These are phyloP conservation scores for Wallacemonas collosoma DNA, from an alignment of 208 protist species.

Conservation along the genomic window DNA sequence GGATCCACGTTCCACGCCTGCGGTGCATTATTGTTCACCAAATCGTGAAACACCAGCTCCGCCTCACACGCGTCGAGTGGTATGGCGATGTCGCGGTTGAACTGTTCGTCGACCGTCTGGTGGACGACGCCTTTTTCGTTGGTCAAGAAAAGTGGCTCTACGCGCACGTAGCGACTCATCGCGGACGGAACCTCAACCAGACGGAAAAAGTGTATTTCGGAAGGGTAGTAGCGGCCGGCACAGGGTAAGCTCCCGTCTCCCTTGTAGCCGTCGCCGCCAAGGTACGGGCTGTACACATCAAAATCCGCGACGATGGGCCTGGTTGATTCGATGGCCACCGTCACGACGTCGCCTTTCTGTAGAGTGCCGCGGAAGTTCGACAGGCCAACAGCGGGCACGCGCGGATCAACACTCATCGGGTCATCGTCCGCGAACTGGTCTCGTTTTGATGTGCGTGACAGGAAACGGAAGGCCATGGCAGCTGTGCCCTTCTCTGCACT, in stretches of 20 bases:
- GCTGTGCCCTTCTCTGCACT: not conserved
- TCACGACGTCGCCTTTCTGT: not conserved
- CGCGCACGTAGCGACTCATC: not conserved
- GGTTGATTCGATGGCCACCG: not conserved
- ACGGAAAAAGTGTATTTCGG: conserved; percentile 12
- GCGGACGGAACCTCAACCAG: not conserved
- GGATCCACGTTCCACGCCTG: too few species aligned
- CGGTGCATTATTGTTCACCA: not conserved
- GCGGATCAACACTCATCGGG: not conserved
- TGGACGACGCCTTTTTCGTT: not conserved
- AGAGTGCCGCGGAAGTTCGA: conserved; percentile 10
- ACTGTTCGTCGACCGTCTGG: not conserved
- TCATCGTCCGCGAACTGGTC: not conserved
- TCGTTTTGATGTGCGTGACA: not conserved
- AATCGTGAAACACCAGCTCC: not conserved
- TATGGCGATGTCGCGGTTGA: not conserved
- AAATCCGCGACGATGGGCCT: not conserved
- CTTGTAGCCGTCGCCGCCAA: not conserved
- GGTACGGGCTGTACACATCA: not conserved
- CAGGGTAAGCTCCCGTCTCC: not conserved
- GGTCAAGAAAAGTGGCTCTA: conserved; percentile 9
- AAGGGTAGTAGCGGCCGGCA: conserved; percentile 4
- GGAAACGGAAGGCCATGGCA: not conserved
- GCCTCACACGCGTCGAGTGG: not conserved
- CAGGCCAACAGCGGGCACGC: not conserved